phyloP scores from a whole-genome alignment of 1,284 basidiomycete species.

The Gymnopus androsaceus region DNA sequence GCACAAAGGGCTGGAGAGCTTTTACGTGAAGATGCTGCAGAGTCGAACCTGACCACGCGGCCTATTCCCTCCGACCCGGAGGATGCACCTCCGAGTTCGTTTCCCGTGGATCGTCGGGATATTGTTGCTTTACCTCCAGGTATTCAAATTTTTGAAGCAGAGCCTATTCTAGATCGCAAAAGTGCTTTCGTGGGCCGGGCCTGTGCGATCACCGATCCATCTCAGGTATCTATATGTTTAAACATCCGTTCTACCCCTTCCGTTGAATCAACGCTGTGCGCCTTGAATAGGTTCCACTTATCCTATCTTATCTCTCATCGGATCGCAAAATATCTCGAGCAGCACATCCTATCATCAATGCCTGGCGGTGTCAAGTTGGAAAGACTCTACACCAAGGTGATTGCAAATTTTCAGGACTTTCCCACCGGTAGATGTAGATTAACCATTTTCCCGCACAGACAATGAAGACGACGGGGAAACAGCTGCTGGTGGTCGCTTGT shows the following conservation, averaged over 20 bases:
- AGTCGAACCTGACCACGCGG: neutral
- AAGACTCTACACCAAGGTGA: slow-evolving; percentile 72
- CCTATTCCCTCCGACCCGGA: neutral
- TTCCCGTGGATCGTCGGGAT: neutral
- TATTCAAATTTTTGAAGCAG: slow-evolving; percentile 65
- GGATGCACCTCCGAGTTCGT: neutral
- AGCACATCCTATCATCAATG: slow-evolving; percentile 87
- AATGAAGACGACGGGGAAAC: slow-evolving; percentile 94
- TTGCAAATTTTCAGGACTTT: neutral
- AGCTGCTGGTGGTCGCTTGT: slow-evolving; percentile 84
- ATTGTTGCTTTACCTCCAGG: slow-evolving; percentile 53
- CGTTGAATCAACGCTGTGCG: neutral
- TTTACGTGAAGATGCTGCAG: slow-evolving; percentile 55
- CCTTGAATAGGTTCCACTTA: slow-evolving; percentile 59
- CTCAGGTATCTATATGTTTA: slow-evolving; percentile 52
- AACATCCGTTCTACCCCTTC: neutral
- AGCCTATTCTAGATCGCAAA: slow-evolving; percentile 82
- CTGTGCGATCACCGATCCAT: slow-evolving; percentile 75
- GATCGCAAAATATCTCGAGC: slow-evolving; percentile 78
- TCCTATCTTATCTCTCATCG: slow-evolving; percentile 72
- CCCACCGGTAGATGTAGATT: too few species aligned
- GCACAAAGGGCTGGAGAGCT: slow-evolving; percentile 59
- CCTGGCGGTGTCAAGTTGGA: slow-evolving; percentile 78
- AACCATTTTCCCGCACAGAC: slow-evolving; percentile 49
- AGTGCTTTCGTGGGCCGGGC: slow-evolving; percentile 84